Evolutionary conservation across 2,329 filamentous ascomycete genomes (phyloP), one percentile per base, ranked within the genome.

Genomic region (Penicillium sp.): DNA sequence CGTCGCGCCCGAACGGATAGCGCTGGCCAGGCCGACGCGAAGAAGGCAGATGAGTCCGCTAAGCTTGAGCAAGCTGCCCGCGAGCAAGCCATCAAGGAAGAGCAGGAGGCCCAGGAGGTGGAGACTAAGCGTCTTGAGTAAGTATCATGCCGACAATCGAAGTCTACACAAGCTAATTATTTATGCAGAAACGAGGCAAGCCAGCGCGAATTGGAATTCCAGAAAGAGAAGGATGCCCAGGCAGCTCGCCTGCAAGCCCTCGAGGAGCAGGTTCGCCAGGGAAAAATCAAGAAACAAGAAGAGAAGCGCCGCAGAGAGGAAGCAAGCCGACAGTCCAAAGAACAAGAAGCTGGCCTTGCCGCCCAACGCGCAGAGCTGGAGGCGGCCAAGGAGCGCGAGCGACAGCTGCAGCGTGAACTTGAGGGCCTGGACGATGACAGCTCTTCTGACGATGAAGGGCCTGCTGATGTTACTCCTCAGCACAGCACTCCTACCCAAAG

Each of bases 201-300:
- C 63, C 80, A 83, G 48, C 88, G 93, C 71, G 91, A 96, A 72
- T 85, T 89, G 27, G 92, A 95, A 56, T 82, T 96, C 51, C 85
- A 84, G 31, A 85, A 83, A 62, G 92, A 97, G 74, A 88, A 88
- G 50, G 85, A 92, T 66, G 91, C 89, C 49, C 87, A 92, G 39
- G 86, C 89, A 64, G 89, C 89, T 58, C 90, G 92, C 47, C 82
- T 97, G 22, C 90, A 87, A 70, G 92, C 91, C 14, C 83, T 99
- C 8, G 92, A 99, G 74, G 92, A 97, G 71, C 92, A 97, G 73
- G 92, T 97, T 48, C 88, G 87, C 59, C 90, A 92, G 69, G 91
- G 92, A 66, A 99, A 97, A 78, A 77, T 97, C 48, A 93, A 91
- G 80, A 97, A 96, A 75, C 89, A 95, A 63, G 94, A 99, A 72